Percentiles rank a stretch among this genome's conserved stretches.
phyloP scores from a whole-genome alignment of 441 rosid species.

The Cnidoscolus chayamansa region DNA sequence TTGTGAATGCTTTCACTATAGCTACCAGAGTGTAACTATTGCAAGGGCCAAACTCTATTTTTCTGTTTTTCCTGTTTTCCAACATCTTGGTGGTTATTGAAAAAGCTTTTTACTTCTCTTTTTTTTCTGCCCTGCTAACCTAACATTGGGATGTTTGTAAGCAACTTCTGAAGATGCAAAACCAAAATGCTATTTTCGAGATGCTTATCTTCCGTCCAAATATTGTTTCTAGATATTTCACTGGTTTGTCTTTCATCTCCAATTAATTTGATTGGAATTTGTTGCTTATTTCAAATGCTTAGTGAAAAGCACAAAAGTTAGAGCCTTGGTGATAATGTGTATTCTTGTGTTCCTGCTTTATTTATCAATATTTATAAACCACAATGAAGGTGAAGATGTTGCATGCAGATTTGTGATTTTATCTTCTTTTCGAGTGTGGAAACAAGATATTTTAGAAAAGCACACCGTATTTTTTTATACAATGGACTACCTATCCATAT shows the following conservation, averaged over 20 bases:
- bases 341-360: no score
- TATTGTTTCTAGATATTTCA: neutral
- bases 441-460: neutral
- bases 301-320: neutral
- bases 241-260: neutral
- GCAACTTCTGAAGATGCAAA: neutral
- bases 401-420: neutral
- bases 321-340: no score
- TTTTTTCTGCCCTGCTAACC: neutral
- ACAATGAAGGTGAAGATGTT: neutral
- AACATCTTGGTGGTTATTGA: neutral
- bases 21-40: neutral
- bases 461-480: neutral
- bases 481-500: no score
- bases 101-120: neutral
- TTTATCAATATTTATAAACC: neutral
- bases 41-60: neutral
- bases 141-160: neutral
- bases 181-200: neutral
- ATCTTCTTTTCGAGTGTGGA: neutral
- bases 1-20: neutral
- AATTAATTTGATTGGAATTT: slow-evolving; percentile 1
- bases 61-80: neutral
- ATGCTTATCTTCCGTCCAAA: neutral
- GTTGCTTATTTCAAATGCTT: neutral